A percentile compares a stretch with the other conserved stretches of the same genome.
Evolutionary conservation across 2,329 filamentous ascomycete species (phyloP).

Genomic region (Aspergillus pseudotamarii): DNA sequence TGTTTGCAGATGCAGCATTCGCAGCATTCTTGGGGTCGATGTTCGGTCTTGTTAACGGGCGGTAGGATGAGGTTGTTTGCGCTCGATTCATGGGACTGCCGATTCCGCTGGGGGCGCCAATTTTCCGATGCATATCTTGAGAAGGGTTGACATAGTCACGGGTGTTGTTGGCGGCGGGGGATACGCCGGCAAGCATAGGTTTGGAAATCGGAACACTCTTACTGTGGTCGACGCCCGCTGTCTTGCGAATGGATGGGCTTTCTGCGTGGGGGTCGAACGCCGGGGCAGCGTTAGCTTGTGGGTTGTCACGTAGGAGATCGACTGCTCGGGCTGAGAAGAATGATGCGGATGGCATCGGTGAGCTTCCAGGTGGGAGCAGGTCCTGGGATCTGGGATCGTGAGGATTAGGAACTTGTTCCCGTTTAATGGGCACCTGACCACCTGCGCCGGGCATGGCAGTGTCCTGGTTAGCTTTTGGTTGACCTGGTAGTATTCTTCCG

Average conservation of each 20-base stretch:
- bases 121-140: slow-evolving; percentile 36
- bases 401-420: slow-evolving; percentile 21
- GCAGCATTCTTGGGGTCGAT: slow-evolving; percentile 29
- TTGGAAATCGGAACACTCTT: slow-evolving; percentile 72
- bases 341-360: slow-evolving; percentile 52
- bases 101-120: slow-evolving; percentile 36
- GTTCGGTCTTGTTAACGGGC: slow-evolving; percentile 49
- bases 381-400: slow-evolving; percentile 23
- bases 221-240: slow-evolving; percentile 80
- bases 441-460: slow-evolving; percentile 13
- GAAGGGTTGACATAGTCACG: slow-evolving; percentile 42
- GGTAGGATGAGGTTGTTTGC: slow-evolving; percentile 44
- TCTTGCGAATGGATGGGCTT: slow-evolving; percentile 85
- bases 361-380: slow-evolving; percentile 31
- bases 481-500: slow-evolving; percentile 20
- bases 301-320: slow-evolving; percentile 57
- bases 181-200: slow-evolving; percentile 35
- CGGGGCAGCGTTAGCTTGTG: slow-evolving; percentile 49
- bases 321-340: slow-evolving; percentile 74
- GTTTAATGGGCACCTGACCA: slow-evolving; percentile 28
- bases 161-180: slow-evolving; percentile 34
- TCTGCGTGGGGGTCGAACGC: slow-evolving; percentile 74
- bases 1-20: slow-evolving; percentile 22
- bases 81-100: slow-evolving; percentile 38
- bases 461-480: slow-evolving; percentile 17